Conservation (phyloP, 345 rosid species). For the Xanthoceras sorbifolium region DNA sequence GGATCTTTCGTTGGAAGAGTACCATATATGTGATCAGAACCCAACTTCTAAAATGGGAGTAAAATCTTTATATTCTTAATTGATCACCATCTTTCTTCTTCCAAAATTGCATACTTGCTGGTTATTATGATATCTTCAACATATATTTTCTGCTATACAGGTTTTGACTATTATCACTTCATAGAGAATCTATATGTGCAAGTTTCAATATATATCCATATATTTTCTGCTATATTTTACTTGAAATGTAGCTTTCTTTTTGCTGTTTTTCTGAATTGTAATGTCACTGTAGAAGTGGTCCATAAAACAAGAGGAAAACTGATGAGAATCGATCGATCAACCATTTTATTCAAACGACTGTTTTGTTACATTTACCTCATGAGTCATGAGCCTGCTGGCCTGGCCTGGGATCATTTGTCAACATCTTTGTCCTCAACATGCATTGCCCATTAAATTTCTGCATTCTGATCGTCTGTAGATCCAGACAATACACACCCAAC, state of each 20-base stretch:
- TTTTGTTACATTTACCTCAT: neutral
- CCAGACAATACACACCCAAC: neutral
- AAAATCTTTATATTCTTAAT: neutral
- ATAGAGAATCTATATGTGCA: neutral
- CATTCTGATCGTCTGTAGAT: neutral
- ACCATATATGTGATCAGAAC: neutral
- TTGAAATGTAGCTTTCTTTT: neutral
- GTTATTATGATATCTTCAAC: neutral
- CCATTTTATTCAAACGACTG: too few relatives aligned
- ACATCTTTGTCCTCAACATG: too few relatives aligned
- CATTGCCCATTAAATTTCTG: neutral
- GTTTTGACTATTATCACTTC: neutral
- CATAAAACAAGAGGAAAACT: neutral
- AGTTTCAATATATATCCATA: too few relatives aligned
- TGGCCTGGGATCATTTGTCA: too few relatives aligned
- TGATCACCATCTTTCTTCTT: neutral
- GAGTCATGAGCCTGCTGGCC: neutral
- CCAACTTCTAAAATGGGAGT: neutral
- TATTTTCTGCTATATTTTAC: too few relatives aligned
- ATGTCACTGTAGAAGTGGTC: neutral
- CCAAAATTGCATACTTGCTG: neutral
- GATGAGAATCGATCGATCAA: neutral
- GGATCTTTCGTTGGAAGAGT: neutral
- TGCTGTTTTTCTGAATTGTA: neutral
- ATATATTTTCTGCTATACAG: neutral